These are phyloP conservation scores for Kodamaea sp. DNA, from an alignment of 1,139 yeast genomes.

Conservation along the genomic window DNA sequence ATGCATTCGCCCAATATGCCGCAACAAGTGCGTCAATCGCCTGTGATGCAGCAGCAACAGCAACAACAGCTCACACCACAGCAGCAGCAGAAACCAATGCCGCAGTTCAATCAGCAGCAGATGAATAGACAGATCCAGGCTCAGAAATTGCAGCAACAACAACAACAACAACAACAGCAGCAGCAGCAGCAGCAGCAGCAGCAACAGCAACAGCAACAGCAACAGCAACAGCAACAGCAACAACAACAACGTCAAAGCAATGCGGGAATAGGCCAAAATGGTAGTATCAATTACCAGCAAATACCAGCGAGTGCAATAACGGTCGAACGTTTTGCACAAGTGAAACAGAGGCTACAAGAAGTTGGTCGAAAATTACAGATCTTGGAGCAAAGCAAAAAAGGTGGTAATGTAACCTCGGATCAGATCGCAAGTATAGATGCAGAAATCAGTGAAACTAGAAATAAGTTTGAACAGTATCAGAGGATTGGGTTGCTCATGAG, in stretches of 20 bases:
- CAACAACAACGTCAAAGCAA: conserved; percentile 4
- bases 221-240: conserved; percentile 10
- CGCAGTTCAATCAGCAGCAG: conserved; percentile 5
- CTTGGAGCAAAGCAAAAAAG: conserved; percentile 31
- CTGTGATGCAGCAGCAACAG: conserved; percentile 12
- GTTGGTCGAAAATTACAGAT: conserved; percentile 39
- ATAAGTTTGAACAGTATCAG: conserved; percentile 36
- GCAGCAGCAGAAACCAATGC: conserved; percentile 8
- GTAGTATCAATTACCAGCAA: conserved; percentile 5
- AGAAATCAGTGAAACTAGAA: conserved; percentile 33
- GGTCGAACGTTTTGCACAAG: conserved; percentile 39
- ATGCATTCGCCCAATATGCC: conserved; percentile 6
- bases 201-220: conserved; percentile 14
- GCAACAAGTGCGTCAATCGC: conserved; percentile 12
- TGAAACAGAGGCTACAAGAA: conserved; percentile 37
- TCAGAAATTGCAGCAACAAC: conserved; percentile 7
- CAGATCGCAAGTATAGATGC: conserved; percentile 34
- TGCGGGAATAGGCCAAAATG: neutral
- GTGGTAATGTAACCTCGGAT: conserved; percentile 27
- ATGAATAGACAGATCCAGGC: conserved; percentile 9
- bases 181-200: conserved; percentile 9
- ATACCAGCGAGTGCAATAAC: conserved; percentile 32
- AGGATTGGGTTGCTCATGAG: conserved; percentile 40
- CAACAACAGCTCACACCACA: conserved; percentile 11
- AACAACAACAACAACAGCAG: conserved; percentile 9